phyloP scores from a whole-genome alignment of 176 grass and related monocot species.

The Oryza punctata region DNA sequence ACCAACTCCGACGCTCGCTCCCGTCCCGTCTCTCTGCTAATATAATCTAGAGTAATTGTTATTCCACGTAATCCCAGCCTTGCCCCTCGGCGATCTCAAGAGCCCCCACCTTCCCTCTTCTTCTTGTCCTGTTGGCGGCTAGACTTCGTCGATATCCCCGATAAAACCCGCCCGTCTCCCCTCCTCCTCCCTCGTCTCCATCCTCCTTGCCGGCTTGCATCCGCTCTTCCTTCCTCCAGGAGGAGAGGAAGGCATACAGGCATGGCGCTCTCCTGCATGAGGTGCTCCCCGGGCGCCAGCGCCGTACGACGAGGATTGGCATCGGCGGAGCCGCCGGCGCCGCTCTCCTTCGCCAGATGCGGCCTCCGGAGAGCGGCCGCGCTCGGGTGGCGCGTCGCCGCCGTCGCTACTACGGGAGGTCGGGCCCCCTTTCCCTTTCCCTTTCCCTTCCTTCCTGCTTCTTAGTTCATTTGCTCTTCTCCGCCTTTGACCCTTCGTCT shows the following conservation, averaged over 20 bases:
- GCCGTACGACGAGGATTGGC: not conserved
- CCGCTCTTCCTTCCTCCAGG: conserved; percentile 1
- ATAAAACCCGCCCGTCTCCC: conserved; percentile 37
- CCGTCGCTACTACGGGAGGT: conserved; percentile 47
- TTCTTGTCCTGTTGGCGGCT: too few species aligned
- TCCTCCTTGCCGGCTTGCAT: not conserved
- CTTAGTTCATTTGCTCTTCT: too few species aligned
- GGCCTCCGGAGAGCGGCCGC: conserved; percentile 26
- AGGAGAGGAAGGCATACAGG: too few species aligned
- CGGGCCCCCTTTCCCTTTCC: not conserved
- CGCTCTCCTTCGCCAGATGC: conserved; percentile 44
- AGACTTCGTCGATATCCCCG: conserved; percentile 45
- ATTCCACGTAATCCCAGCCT: not conserved
- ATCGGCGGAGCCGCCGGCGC: not conserved
- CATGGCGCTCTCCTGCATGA: conserved; percentile 59
- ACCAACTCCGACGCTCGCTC: not conserved
- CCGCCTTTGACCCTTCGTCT: not conserved
- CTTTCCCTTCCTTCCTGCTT: not conserved
- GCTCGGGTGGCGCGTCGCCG: conserved; percentile 41
- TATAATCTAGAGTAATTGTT: conserved; percentile 20
- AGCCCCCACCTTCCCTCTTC: not conserved
- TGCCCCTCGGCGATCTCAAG: conserved; percentile 50
- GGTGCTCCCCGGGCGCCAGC: conserved; percentile 23
- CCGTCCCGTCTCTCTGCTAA: not conserved
- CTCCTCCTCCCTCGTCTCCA: not conserved